Base-by-base conservation (phyloP, 495 filamentous ascomycete genomes). In the Elaphomyces granulatus region DNA sequence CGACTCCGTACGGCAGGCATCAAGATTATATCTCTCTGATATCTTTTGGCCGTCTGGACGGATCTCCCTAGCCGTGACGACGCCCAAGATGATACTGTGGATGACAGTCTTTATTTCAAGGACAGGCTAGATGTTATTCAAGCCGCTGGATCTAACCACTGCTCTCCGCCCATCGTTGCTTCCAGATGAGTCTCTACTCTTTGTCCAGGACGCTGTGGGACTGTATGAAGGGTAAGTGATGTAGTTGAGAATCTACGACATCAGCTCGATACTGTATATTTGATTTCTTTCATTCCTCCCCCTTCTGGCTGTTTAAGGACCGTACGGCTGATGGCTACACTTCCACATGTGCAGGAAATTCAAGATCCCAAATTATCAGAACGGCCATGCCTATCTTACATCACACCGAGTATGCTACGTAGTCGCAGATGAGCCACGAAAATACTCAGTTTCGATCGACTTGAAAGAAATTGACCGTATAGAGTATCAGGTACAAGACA, bases 181-280 rank as follows among this genome's bases (percentile, higher is more conserved):
- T 35, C 83, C 86, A 45, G 92, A 94, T 64, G 90, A 96, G 60
- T 71, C 72, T 15, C 66, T 95, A 20, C 74, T 96, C 42, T 96
- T 95, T 65, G 86, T 99, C 44, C 87, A 94, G 62, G 84, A 95
- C 71, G 82, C 81, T 58, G 90, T 96, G 52, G 90, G 92, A 49
- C 67, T 99, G 46, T 99, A 99, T 63, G 83, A 95, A 69, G 90
- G 92, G 87, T 95, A 66, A 62, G 78, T 63, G 21, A 32, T 34
- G n/a, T n/a, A n/a, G n/a, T n/a, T n/a, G n/a, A n/a, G n/a, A n/a
- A n/a, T n/a, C n/a, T n/a, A n/a, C n/a, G n/a, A n/a, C n/a, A n/a
- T n/a, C n/a, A n/a, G n/a, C n/a, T n/a, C n/a, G n/a, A n/a, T n/a
- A n/a, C n/a, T n/a, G n/a, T n/a, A n/a, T n/a, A n/a, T n/a, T n/a